These are phyloP conservation scores for Zygotorulaspora sp. DNA, from an alignment of 805 yeast species.

Conservation along the genomic window DNA sequence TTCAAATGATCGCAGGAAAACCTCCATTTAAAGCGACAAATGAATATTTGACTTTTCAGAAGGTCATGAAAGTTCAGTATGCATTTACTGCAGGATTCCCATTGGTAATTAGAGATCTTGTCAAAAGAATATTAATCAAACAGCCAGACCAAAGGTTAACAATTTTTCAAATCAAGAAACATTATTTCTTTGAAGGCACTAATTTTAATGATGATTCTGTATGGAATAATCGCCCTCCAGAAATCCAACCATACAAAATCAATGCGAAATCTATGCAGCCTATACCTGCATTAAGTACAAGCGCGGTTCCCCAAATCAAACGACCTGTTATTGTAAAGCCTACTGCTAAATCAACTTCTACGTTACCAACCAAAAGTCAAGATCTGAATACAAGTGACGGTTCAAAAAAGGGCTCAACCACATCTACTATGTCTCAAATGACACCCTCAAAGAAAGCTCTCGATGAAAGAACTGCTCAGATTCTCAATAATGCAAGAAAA, in stretches of 20 bases:
- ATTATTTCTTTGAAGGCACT: conserved; percentile 55
- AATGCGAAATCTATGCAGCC: conserved; percentile 77
- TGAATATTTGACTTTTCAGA: conserved; percentile 77
- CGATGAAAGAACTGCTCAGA: conserved; percentile 33
- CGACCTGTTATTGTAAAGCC: conserved; percentile 6
- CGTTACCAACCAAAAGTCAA: neutral
- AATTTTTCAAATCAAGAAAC: conserved; percentile 53
- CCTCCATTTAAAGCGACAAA: conserved; percentile 85
- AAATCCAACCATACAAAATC: conserved; percentile 65
- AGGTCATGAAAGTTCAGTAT: conserved; percentile 71
- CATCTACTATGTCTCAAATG: conserved; percentile 1
- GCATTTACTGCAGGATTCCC: conserved; percentile 88
- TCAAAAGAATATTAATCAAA: conserved; percentile 60
- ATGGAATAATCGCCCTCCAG: conserved; percentile 61
- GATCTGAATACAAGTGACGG: conserved; percentile 1
- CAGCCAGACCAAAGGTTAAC: conserved; percentile 61
- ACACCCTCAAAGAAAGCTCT: conserved; percentile 16
- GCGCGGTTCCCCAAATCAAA: conserved; percentile 4
- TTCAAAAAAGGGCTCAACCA: conserved; percentile 1
- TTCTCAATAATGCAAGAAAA: conserved; percentile 30
- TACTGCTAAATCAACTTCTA: conserved; percentile 9
- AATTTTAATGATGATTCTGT: conserved; percentile 53
- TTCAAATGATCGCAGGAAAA: conserved; percentile 90
- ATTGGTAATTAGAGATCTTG: conserved; percentile 61
- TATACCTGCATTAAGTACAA: conserved; percentile 47